These are phyloP conservation scores for Polygonum maritimum DNA, from an alignment of 148 eudicot species.

Conservation along the genomic window DNA sequence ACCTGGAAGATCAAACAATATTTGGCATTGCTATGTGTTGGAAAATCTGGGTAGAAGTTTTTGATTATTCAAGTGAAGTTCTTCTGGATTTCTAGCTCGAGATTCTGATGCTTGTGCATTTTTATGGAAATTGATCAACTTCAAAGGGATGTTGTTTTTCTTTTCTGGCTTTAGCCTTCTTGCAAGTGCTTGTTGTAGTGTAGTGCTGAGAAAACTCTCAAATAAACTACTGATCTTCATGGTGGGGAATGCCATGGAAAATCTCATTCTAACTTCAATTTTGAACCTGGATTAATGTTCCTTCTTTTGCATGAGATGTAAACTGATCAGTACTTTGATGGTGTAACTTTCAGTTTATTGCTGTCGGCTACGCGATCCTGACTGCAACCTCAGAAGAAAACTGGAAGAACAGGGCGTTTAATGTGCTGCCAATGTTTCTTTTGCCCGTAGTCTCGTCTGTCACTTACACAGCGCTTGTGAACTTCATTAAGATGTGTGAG, in stretches of 20 bases:
- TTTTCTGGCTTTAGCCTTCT: background rate
- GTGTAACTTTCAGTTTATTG: constrained; percentile 43
- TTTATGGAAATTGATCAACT: background rate
- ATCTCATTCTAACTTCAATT: background rate
- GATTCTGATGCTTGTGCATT: background rate
- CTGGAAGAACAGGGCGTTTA: constrained; percentile 77
- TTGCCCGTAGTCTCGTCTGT: constrained; percentile 46
- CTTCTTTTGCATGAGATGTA: background rate
- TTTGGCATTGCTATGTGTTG: background rate
- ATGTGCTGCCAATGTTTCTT: constrained; percentile 87
- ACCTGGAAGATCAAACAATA: background rate
- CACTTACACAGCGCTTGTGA: constrained; percentile 14
- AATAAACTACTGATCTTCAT: background rate
- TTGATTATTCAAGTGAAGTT: background rate
- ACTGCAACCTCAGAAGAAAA: constrained; percentile 59
- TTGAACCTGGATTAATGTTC: background rate
- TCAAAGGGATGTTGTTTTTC: background rate
- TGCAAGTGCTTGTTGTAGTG: background rate
- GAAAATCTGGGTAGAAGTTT: background rate
- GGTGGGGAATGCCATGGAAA: background rate
- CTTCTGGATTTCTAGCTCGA: background rate
- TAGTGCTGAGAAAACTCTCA: background rate
- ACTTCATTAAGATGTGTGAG: constrained; percentile 9
- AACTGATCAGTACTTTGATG: background rate
- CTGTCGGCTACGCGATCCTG: constrained; percentile 79